phyloP scores from a whole-genome alignment of 495 filamentous ascomycete genomes.

The Letharia columbiana region DNA sequence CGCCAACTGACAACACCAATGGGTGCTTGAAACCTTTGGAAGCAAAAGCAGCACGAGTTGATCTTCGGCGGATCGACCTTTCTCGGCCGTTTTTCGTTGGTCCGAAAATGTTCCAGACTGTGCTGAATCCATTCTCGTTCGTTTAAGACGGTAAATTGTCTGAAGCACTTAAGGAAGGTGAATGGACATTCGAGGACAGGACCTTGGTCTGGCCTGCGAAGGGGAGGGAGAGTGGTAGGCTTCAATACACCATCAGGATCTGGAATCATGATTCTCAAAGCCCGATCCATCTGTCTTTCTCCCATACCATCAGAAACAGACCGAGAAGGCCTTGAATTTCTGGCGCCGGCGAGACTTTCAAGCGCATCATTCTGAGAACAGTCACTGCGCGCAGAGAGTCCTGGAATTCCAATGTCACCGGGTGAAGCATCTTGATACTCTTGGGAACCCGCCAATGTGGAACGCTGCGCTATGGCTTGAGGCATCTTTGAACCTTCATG shows the following conservation, averaged over 20 bases:
- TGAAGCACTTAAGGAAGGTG: constrained; percentile 9
- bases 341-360: constrained; percentile 24
- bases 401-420: constrained; percentile 7
- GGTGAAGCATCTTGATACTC: constrained; percentile 24
- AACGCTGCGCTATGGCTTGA: not conserved
- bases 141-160: constrained; percentile 4
- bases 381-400: constrained; percentile 11
- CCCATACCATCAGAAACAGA: constrained; percentile 5
- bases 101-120: constrained; percentile 17
- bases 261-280: not conserved
- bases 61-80: constrained; percentile 12
- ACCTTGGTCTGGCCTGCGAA: not conserved
- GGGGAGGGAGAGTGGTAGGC: not conserved
- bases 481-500: constrained; percentile 4
- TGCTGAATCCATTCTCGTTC: constrained; percentile 18
- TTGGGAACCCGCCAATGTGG: constrained; percentile 17
- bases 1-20: constrained; percentile 13
- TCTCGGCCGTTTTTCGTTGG: not conserved
- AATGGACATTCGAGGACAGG: constrained; percentile 21
- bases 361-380: constrained; percentile 6
- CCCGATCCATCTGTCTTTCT: not conserved
- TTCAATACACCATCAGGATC: constrained; percentile 2
- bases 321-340: not conserved
- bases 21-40: not conserved
- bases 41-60: constrained; percentile 23